Percentiles rank a stretch among this genome's conserved stretches.
Evolutionary conservation across 148 eudicot species (phyloP).

Genomic region (Heliamphora exappendiculata): DNA sequence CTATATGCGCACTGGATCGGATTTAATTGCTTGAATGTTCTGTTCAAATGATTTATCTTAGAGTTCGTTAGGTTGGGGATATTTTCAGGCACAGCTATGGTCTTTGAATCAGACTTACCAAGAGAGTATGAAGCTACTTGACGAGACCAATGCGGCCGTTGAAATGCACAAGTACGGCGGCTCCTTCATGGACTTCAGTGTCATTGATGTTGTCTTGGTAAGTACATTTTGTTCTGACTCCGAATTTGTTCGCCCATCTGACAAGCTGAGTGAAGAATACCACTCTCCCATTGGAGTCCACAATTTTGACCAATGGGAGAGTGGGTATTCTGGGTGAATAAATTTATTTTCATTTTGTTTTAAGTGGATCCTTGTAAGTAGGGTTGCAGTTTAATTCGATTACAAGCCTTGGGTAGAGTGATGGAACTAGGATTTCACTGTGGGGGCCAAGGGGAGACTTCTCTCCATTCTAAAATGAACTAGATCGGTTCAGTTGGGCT

Average conservation of each 20-base stretch:
- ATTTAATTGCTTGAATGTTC: too few relatives aligned
- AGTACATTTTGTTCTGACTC: conserved; percentile 18
- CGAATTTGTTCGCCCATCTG: not conserved
- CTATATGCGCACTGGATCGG: too few relatives aligned
- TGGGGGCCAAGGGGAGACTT: too few relatives aligned
- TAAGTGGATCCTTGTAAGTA: conserved; percentile 7
- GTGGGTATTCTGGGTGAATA: too few relatives aligned
- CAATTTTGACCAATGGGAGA: too few relatives aligned
- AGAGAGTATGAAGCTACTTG: conserved; percentile 59
- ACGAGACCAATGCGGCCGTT: conserved; percentile 83
- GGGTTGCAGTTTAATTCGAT: not conserved
- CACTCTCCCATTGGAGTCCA: too few relatives aligned
- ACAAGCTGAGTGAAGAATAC: too few relatives aligned
- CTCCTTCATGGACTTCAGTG: conserved; percentile 51
- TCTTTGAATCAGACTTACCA: conserved; percentile 55
- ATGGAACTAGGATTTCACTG: too few relatives aligned
- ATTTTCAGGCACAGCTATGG: conserved; percentile 62
- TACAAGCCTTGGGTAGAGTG: too few relatives aligned
- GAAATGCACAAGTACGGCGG: conserved; percentile 64
- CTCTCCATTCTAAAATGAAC: too few relatives aligned
- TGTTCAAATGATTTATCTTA: not conserved
- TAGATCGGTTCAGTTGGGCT: too few relatives aligned
- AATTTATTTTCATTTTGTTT: too few relatives aligned
- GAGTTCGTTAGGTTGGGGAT: conserved; percentile 1
- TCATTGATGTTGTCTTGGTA: conserved; percentile 56